Evolutionary conservation across 2,329 filamentous ascomycete species (phyloP).

Genomic region (Talaromyces marneffei): DNA sequence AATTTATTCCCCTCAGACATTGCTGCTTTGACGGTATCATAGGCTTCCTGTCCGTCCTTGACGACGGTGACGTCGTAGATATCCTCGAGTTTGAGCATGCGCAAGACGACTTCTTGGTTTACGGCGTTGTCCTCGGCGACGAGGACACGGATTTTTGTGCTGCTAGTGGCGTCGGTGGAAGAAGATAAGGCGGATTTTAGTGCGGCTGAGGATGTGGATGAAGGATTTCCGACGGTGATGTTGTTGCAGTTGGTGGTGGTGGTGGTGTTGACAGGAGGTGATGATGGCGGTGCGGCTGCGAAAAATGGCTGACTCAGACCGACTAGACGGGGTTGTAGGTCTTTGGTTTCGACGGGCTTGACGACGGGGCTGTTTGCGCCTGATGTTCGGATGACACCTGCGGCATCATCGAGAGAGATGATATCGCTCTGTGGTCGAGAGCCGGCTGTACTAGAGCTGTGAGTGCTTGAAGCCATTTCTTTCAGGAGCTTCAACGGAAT

Average conservation of each 20-base stretch:
- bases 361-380: slow-evolving; percentile 22
- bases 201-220: slow-evolving; percentile 14
- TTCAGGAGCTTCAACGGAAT: slow-evolving; percentile 74
- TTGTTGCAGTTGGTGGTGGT: background rate
- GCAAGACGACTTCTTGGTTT: slow-evolving; percentile 57
- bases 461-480: slow-evolving; percentile 51
- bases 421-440: slow-evolving; percentile 28
- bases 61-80: slow-evolving; percentile 74
- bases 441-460: slow-evolving; percentile 22
- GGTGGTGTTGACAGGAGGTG: background rate
- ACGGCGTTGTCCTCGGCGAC: slow-evolving; percentile 75
- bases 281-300: slow-evolving; percentile 26
- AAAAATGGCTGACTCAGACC: slow-evolving; percentile 83
- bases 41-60: slow-evolving; percentile 79
- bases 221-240: background rate
- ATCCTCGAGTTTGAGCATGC: slow-evolving; percentile 52
- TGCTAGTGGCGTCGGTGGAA: slow-evolving; percentile 55
- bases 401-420: slow-evolving; percentile 23
- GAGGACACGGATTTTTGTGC: slow-evolving; percentile 66
- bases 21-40: slow-evolving; percentile 74
- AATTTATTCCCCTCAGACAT: slow-evolving; percentile 70
- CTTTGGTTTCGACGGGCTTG: slow-evolving; percentile 47
- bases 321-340: slow-evolving; percentile 70
- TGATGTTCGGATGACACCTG: slow-evolving; percentile 20
- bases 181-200: slow-evolving; percentile 40